Evolutionary conservation across 2,329 filamentous ascomycete species (phyloP), one percentile per base, ranked within the genome.

Genomic region (Alternaria arborescens): DNA sequence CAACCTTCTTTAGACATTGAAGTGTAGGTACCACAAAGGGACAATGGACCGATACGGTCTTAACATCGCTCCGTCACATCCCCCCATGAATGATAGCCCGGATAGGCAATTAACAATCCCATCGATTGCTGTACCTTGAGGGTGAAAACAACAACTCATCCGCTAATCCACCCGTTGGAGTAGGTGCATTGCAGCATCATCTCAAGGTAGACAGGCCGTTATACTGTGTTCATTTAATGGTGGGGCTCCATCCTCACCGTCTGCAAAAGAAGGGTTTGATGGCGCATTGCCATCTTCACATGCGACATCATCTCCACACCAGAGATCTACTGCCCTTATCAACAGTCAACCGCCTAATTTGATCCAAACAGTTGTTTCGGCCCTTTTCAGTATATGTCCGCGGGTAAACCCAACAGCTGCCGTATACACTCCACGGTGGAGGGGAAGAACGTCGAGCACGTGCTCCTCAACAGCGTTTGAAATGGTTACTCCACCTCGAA

Each of bases 391-490:
- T 32, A 20, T 14, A 34, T 32, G 48, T 36, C 12, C 24, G 36
- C 42, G 43, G 34, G 41, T 52, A 53, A 55, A 52, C 24, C n/a
- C 32, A n/a, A 30, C 44, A 20, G 32, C 20, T 47, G 55, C 38
- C 38, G 44, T 42, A 32, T 8, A 10, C 24, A 48, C 14, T 44
- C 32, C 16, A 4, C 34, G 40, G 20, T 38, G 38, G 51, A 46
- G 26, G 43, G 52, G 51, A 62, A 34, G 46, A 38, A 47, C 8
- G 26, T 4, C 55, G 12, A 65, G 61, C 66, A 68, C 66, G 66
- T 68, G 66, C 64, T 66, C 38, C 36, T 57, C 63, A 55, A 20
- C 58, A 66, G 57, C 41, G 52, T 50, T 24, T 44, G 47, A 42
- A 26, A 32, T 42, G 18, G 22, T n/a, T 53, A 18, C 30, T 52